Conservation (phyloP, 805 yeast species). For the Kluyveromyces aestuarii region DNA sequence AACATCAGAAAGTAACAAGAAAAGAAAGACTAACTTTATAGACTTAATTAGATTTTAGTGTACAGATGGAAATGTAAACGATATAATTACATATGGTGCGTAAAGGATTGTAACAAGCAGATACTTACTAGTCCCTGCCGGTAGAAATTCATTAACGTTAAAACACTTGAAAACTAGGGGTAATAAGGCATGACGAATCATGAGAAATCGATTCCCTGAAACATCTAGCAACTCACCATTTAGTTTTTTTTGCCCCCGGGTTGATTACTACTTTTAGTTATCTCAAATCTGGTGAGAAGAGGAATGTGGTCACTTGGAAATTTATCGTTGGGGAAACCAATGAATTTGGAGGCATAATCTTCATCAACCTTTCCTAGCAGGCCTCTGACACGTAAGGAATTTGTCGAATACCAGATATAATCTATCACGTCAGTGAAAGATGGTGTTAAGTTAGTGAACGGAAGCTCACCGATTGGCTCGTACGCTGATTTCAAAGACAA, state of each 20-base stretch:
- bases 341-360: constrained; percentile 62
- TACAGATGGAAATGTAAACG: neutral
- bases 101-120: neutral
- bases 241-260: constrained; percentile 24
- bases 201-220: neutral
- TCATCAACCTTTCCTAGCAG: constrained; percentile 76
- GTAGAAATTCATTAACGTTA: neutral
- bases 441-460: constrained; percentile 92
- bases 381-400: constrained; percentile 73
- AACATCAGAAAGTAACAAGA: neutral
- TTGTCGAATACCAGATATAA: constrained; percentile 89
- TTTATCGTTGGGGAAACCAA: constrained; percentile 91
- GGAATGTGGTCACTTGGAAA: constrained; percentile 94
- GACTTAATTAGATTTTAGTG: neutral
- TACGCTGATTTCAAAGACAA: constrained; percentile 82
- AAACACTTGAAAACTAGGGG: neutral
- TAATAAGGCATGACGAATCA: neutral
- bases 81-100: constrained; percentile 1
- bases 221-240: neutral
- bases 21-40: too few relatives aligned
- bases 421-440: constrained; percentile 89
- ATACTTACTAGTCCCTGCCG: neutral
- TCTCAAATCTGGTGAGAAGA: constrained; percentile 67
- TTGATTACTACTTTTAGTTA: constrained; percentile 37
- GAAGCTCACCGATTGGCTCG: constrained; percentile 75